Base-by-base conservation (phyloP, 148 eudicot genomes). In the Rhododendron ovatum region DNA sequence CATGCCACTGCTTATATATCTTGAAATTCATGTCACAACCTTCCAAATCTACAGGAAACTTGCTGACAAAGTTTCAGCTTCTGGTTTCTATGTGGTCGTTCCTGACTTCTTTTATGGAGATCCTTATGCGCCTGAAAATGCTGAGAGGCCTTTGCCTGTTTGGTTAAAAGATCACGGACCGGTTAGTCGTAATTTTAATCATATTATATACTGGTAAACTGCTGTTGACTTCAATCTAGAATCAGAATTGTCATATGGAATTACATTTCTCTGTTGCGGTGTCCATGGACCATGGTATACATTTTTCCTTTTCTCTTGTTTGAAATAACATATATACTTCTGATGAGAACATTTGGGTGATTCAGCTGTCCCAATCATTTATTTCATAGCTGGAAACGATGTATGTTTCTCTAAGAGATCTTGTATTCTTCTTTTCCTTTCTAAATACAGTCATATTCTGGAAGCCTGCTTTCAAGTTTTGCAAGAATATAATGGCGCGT, bases 61-160 rank as follows among this genome's bases (percentile, higher is more conserved):
- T 45, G 94, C 98, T 17, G 98, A 95, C 82, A 92, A 92, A 92
- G 93, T 92, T 59, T 94, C 93, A 4, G 90, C 85, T 78, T 89
- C 92, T 78, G 98, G 98, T 65, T 95, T 86, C 88, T 93, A 87
- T 87, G 94, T 91, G 30, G 92, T 95, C 55, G 98, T 89, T 35
- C 98, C 98, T 1, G 96, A 95, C 85, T 92, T 93, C 84, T 81
- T 93, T 43, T 88, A 88, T 55, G 98, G 95, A 45, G 96, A 95
- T 28, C 95, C 95, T 20, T 88, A 41, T 80, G 73, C 57, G 28
- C 89, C 92, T 84, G 88, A 89, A 18, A 85, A 89, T 87, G 74
- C 43, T 1, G 43, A 53, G 57, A 93, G 86, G 80, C 92, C 93
- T 33, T 0, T 95, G 4, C 41, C 76, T 26, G 90, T 71, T 48